Evolutionary conservation across 768 basidiomycete species (phyloP), one percentile per base, ranked within the genome.

Genomic region (Stropharia rugosoannulata): DNA sequence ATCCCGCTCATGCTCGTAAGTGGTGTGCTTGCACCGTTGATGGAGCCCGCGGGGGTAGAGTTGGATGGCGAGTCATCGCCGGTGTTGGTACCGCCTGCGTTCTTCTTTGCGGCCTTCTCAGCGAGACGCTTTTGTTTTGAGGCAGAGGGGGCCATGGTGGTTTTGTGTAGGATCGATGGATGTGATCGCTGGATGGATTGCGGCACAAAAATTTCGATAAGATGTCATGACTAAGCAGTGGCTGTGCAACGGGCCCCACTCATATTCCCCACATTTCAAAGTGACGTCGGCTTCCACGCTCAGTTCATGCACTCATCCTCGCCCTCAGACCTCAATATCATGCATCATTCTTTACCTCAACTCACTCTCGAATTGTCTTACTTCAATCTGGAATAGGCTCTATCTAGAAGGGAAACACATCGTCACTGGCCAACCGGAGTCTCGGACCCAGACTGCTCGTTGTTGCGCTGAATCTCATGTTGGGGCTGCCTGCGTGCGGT

Each of bases 51-150:
- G 4, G 90, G 87, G 71, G 67, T 79, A 37, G 79, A 73, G 11
- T 81, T 80, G 13, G 85, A 80, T 4, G 83, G 75, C 7, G 84
- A 80, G 9, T 79, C 73, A 52, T 73, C 66, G 27, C 47, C 77
- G 18, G 77, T 69, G 7, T 51, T 77, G 16, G 77, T 70, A 7
- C 51, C 66, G 5, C 54, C 61, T 9, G 87, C 80, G 53, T 84
- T 80, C 70, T 87, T 83, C 70, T 90, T 91, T 57, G 90, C 90
- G 16, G 87, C 94, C 73, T 97, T 97, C 73, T 96, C 95, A 58
- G 93, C 95, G 55, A 97, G 83, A 46, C 96, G 86, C 72, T 98
- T 98, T 73, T 94, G 92, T 69, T 93, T 93, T 45, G 90, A 90
- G 22, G 87, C 80, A 50, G 90, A 92, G 44, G 90, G 89, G 0